Conservation (phyloP, 345 rosid genomes). For the Murraya paniculata region DNA sequence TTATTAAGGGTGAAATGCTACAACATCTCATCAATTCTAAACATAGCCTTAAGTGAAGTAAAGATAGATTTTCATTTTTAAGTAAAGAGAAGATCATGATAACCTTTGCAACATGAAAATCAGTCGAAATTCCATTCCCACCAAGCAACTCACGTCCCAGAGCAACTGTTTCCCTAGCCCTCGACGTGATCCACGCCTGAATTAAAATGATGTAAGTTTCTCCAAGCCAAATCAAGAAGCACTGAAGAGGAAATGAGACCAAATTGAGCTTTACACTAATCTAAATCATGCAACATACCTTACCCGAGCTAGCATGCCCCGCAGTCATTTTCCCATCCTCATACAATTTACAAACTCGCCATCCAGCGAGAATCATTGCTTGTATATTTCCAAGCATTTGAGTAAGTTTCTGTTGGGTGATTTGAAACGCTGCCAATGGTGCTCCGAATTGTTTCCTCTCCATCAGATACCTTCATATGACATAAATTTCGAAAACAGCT, state of each 20-base stretch:
- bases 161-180: conserved; percentile 78
- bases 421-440: conserved; percentile 83
- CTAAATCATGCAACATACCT: conserved; percentile 42
- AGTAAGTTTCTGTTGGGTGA: conserved; percentile 88
- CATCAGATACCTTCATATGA: conserved; percentile 56
- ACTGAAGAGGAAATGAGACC: not conserved
- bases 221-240: not conserved
- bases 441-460: conserved; percentile 98
- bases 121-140: conserved; percentile 80
- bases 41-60: too few relatives aligned
- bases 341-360: conserved; percentile 91
- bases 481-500: conserved; percentile 8
- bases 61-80: too few relatives aligned
- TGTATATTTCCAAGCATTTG: conserved; percentile 83
- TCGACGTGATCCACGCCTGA: conserved; percentile 75
- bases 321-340: conserved; percentile 84
- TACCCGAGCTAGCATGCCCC: conserved; percentile 94
- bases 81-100: not conserved
- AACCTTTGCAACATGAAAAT: conserved; percentile 95
- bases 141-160: conserved; percentile 87
- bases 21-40: too few relatives aligned
- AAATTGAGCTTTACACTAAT: not conserved
- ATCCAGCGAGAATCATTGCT: conserved; percentile 87
- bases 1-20: too few relatives aligned
- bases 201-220: not conserved